A percentile compares a stretch with the other conserved stretches of the same genome.
These are phyloP conservation scores for Sclerotinia spermophila DNA, from an alignment of 2,329 filamentous ascomycete species.

Conservation along the genomic window DNA sequence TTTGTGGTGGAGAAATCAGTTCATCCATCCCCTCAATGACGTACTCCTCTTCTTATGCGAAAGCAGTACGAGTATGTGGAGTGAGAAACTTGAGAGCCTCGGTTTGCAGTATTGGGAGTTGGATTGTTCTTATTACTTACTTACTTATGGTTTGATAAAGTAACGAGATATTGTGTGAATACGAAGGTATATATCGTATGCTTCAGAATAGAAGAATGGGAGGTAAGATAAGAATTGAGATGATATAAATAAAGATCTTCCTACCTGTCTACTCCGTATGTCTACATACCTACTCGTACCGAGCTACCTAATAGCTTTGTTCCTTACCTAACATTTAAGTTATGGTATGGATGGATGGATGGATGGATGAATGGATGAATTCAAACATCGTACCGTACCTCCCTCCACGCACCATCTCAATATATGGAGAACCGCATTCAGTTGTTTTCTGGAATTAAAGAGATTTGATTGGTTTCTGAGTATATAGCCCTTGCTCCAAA, in stretches of 20 bases:
- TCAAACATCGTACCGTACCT: neutral
- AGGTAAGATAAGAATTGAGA: no score
- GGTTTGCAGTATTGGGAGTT: neutral
- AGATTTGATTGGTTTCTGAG: neutral
- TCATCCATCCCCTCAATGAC: conserved; percentile 12
- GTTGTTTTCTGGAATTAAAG: neutral
- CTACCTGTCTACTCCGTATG: no score
- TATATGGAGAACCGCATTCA: neutral
- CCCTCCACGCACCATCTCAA: neutral
- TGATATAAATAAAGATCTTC: neutral
- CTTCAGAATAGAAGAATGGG: neutral
- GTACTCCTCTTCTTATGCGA: conserved; percentile 2
- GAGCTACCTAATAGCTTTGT: neutral
- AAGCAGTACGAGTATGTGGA: neutral
- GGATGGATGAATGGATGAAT: neutral
- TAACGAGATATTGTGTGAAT: neutral
- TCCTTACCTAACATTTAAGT: neutral
- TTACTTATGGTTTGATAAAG: neutral
- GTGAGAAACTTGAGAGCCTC: neutral
- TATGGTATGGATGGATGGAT: no score
- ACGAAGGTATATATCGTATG: no score
- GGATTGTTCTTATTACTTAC: neutral
- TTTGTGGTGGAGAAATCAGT: conserved; percentile 1
- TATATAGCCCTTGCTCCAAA: neutral
- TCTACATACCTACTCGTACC: no score